These are phyloP conservation scores for Yamadazyma jaroonii DNA, from an alignment of 1,139 yeast species.

Conservation along the genomic window DNA sequence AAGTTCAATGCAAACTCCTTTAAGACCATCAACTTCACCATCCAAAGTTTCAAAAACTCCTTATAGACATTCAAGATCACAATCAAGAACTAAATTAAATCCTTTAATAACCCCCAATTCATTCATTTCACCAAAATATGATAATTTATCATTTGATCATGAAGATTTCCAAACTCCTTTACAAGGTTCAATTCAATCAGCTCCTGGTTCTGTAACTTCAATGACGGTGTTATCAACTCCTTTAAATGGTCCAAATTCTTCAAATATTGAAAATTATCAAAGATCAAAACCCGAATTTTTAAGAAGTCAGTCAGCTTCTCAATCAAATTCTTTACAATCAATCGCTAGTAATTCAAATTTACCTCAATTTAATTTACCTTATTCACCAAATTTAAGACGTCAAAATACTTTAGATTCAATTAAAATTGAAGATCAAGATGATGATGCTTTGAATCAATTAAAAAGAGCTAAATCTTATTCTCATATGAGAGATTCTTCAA, in stretches of 20 bases:
- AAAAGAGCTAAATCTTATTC: constrained; percentile 34
- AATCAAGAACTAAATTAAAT: constrained; percentile 23
- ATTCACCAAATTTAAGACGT: constrained; percentile 16
- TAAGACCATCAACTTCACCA: constrained; percentile 15
- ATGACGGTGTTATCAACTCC: constrained; percentile 4
- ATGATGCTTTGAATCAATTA: constrained; percentile 44
- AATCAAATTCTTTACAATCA: constrained; percentile 1
- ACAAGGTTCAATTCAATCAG: constrained; percentile 13
- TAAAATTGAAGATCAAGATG: constrained; percentile 40
- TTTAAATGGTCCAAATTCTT: constrained; percentile 1
- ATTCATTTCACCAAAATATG: constrained; percentile 39
- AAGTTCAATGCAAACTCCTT: constrained; percentile 23
- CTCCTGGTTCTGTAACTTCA: constrained; percentile 2
- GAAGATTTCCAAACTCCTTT: constrained; percentile 34
- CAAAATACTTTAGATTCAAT: constrained; percentile 31
- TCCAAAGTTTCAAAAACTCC: constrained; percentile 14
- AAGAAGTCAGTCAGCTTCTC: neutral
- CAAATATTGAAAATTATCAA: neutral
- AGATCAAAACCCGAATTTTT: neutral
- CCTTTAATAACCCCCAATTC: constrained; percentile 46
- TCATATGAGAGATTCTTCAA: neutral
- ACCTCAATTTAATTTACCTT: constrained; percentile 8
- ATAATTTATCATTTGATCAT: constrained; percentile 23
- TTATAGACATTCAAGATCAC: constrained; percentile 16
- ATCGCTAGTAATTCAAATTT: constrained; percentile 4